phyloP scores from a whole-genome alignment of 495 filamentous ascomycete species.

The Neurospora hispaniola region DNA sequence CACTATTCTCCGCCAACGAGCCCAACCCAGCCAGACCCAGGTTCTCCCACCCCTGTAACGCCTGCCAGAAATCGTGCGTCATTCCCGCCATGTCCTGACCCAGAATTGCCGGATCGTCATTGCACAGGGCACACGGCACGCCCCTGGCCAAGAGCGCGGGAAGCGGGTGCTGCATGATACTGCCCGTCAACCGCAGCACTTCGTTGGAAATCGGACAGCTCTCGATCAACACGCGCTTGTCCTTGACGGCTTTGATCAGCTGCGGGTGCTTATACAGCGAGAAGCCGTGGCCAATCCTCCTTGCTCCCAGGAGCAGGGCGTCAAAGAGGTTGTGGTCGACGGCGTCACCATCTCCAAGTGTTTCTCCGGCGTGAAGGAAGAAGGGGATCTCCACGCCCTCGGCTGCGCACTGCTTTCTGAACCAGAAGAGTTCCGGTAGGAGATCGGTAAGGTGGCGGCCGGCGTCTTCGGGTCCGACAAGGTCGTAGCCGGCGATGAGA shows the following conservation, averaged over 20 bases:
- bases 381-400: slow-evolving; percentile 82
- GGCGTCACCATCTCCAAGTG: slow-evolving; percentile 58
- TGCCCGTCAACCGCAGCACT: slow-evolving; percentile 54
- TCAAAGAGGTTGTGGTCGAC: slow-evolving; percentile 85
- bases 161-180: slow-evolving; percentile 68
- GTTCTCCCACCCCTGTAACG: slow-evolving; percentile 75
- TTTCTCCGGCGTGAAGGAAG: slow-evolving; percentile 90
- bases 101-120: slow-evolving; percentile 76
- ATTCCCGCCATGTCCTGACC: slow-evolving; percentile 63
- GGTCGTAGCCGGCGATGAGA: slow-evolving; percentile 75
- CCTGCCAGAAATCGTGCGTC: slow-evolving; percentile 89
- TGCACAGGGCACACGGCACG: slow-evolving; percentile 64
- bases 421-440: slow-evolving; percentile 82
- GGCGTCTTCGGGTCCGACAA: slow-evolving; percentile 75
- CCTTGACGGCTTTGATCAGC: slow-evolving; percentile 74
- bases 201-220: slow-evolving; percentile 82
- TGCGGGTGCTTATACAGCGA: slow-evolving; percentile 86
- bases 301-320: slow-evolving; percentile 73
- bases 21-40: slow-evolving; percentile 74
- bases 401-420: slow-evolving; percentile 70
- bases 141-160: slow-evolving; percentile 78
- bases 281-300: slow-evolving; percentile 81
- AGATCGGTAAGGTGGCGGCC: slow-evolving; percentile 67
- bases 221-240: slow-evolving; percentile 80
- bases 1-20: slow-evolving; percentile 81